These are phyloP conservation scores for Thalassiosira profunda DNA, from an alignment of 108 stramenopile genomes.

Conservation along the genomic window DNA sequence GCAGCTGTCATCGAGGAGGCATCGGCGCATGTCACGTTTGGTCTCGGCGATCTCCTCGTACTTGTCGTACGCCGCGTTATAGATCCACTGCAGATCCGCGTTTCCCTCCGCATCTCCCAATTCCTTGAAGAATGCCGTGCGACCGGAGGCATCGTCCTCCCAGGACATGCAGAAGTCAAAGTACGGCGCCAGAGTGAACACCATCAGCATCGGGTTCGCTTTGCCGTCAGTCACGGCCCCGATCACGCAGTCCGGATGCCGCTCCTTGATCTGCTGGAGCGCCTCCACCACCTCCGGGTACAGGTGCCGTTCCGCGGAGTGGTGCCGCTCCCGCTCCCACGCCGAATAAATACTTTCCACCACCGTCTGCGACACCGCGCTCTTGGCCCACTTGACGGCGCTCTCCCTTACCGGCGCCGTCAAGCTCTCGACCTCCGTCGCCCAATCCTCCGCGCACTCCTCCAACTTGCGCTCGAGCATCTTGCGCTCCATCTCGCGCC, in stretches of 20 bases:
- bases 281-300: conserved; percentile 79
- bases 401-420: conserved; percentile 66
- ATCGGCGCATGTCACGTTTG: neutral
- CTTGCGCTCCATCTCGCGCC: conserved; percentile 83
- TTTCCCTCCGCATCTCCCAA: conserved; percentile 68
- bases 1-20: conserved; percentile 26
- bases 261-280: conserved; percentile 78
- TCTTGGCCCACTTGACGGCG: conserved; percentile 83
- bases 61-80: conserved; percentile 82
- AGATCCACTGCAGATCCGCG: conserved; percentile 90
- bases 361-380: conserved; percentile 71
- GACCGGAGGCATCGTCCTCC: conserved; percentile 79
- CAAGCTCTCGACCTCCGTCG: conserved; percentile 73
- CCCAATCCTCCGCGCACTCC: conserved; percentile 85
- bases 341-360: conserved; percentile 84
- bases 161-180: conserved; percentile 91
- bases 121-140: conserved; percentile 78
- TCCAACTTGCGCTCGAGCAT: conserved; percentile 75
- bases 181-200: conserved; percentile 82
- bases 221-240: conserved; percentile 91
- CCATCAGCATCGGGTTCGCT: conserved; percentile 91
- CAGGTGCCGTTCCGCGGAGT: conserved; percentile 87
- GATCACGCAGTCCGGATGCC: conserved; percentile 86
- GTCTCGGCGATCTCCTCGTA: conserved; percentile 71
- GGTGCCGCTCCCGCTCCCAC: conserved; percentile 94